Evolutionary conservation across 768 basidiomycete species (phyloP), one percentile per base, ranked within the genome.

Genomic region (Boletus vermiculosoides): DNA sequence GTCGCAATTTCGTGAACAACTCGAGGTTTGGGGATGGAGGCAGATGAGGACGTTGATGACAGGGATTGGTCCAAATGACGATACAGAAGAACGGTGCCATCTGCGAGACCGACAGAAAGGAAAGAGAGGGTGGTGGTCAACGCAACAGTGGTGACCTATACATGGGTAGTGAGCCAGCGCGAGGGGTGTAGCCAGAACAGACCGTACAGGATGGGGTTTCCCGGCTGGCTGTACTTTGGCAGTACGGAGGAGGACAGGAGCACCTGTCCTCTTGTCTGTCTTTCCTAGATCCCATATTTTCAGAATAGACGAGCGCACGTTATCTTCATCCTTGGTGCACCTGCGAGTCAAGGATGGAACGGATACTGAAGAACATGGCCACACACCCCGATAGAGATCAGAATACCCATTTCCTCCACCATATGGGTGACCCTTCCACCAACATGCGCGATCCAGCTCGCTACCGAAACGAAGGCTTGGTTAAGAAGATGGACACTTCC

Each of bases 61-160:
- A 96, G 78, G 1, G 94, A 94, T 68, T 98, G 94, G 69, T 95
- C 88, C 20, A 98, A 78, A 66, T 98, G 92, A 8, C 92, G 85
- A 69, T 92, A 96, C 16, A 97, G 78, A 10, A 98, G 79, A 16
- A 97, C 95, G 0, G 91, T 91, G 25, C 97, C 97, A 66, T 98
- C 95, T 7, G 87, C 94, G n/a, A 98, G 82, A 15, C 95, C 97
- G 40, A 98, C 83, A 7, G 95, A 88, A 25, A 99, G 83, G 70
- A 94, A 91, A 0, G 90, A 83, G 4, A 97, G 78, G 18, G 82
- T 81, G 7, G 83, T 74, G 0, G 95, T 90, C 22, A 94, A 76
- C 0, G 94, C 91, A 41, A 97, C 76, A 2, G 88, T 83, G 2
- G 92, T 86, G 12, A 95, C 85, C 84, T 90, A 48, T 22, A 44